Conservation (phyloP, 495 filamentous ascomycete genomes). For the Friedmanniomyces simplex region DNA sequence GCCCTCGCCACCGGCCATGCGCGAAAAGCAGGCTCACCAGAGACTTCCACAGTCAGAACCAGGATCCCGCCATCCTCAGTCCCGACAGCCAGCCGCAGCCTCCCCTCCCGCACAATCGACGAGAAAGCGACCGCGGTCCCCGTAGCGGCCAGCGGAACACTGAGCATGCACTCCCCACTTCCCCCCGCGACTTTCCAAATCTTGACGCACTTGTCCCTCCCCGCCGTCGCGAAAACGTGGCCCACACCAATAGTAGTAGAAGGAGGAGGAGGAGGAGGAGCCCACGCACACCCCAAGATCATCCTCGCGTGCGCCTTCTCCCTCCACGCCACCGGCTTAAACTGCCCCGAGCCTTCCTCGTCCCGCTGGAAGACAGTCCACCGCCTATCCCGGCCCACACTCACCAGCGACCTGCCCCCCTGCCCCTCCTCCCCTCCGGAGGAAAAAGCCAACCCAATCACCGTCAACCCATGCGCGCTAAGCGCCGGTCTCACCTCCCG, state of each 20-base stretch:
- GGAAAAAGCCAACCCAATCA: conserved; percentile 70
- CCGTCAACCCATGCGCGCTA: conserved; percentile 70
- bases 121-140: conserved; percentile 72
- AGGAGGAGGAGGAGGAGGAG: too few relatives aligned
- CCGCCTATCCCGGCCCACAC: conserved; percentile 82
- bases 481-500: conserved; percentile 77
- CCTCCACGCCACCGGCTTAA: conserved; percentile 49
- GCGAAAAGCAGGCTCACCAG: not conserved
- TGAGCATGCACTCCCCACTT: conserved; percentile 40
- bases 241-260: conserved; percentile 9
- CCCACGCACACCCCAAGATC: conserved; percentile 81
- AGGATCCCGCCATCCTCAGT: conserved; percentile 43
- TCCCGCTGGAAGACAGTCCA: conserved; percentile 67
- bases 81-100: conserved; percentile 56
- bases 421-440: conserved; percentile 31
- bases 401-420: conserved; percentile 64
- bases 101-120: conserved; percentile 29
- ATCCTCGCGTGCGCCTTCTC: conserved; percentile 82
- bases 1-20: not conserved
- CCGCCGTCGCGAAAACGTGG: conserved; percentile 68
- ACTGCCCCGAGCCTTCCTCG: conserved; percentile 33
- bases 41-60: not conserved
- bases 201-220: conserved; percentile 76
- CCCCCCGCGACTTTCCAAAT: conserved; percentile 49
- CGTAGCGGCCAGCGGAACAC: conserved; percentile 45